Conservation (phyloP, 495 filamentous ascomycete genomes). For the Trichodelitschia bisporula region DNA sequence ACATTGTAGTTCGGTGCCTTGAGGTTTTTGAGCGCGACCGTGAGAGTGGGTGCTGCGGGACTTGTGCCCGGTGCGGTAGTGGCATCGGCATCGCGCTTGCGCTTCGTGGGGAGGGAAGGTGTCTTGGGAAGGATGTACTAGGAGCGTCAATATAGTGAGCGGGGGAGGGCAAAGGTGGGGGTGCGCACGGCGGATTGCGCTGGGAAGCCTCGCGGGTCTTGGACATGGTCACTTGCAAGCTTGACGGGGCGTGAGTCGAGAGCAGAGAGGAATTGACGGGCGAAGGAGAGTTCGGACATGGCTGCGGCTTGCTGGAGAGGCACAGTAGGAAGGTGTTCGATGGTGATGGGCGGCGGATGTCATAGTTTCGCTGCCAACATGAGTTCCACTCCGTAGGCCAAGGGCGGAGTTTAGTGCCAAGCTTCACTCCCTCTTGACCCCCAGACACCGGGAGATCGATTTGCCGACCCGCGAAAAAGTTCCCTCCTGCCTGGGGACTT, state of each 20-base stretch:
- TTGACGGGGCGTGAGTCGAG: constrained; percentile 56
- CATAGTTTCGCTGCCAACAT: too few species aligned
- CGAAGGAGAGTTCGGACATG: constrained; percentile 73
- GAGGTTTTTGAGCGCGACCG: constrained; percentile 43
- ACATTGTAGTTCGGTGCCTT: too few species aligned
- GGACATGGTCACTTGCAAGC: constrained; percentile 61
- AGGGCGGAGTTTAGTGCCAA: too few species aligned
- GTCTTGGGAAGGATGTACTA: constrained; percentile 25
- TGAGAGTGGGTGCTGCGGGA: constrained; percentile 21
- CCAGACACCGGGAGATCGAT: too few species aligned
- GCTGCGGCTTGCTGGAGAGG: neutral
- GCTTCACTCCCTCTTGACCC: too few species aligned
- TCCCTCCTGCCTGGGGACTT: too few species aligned
- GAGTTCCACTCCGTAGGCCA: too few species aligned
- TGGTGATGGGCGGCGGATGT: too few species aligned
- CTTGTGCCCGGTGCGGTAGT: constrained; percentile 20
- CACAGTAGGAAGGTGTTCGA: neutral
- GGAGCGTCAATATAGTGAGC: neutral
- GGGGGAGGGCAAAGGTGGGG: constrained; percentile 1
- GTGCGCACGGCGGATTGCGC: constrained; percentile 41
- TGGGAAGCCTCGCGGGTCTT: constrained; percentile 51
- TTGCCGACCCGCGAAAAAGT: too few species aligned
- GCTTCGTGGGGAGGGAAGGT: constrained; percentile 7
- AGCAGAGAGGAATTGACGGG: constrained; percentile 54
- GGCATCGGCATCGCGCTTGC: constrained; percentile 22